Evolutionary conservation across 1,284 basidiomycete genomes (phyloP).

Genomic region (Macrocybe sp.): DNA sequence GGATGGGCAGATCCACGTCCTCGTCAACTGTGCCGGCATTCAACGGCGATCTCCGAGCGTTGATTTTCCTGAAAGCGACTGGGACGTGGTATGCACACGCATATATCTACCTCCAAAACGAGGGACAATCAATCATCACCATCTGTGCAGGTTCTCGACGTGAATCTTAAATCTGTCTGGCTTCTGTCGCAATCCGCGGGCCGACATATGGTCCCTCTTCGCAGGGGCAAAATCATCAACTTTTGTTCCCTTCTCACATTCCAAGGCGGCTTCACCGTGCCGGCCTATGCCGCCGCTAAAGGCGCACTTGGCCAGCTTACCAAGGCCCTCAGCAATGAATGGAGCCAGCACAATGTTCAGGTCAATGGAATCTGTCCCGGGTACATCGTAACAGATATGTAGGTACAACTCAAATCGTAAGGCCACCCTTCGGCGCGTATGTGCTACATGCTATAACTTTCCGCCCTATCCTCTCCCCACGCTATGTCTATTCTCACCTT

Average conservation of each 20-base stretch:
- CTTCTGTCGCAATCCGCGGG: slow-evolving; percentile 75
- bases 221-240: slow-evolving; percentile 80
- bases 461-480: too few relatives aligned
- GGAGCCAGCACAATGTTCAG: slow-evolving; percentile 78
- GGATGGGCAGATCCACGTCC: slow-evolving; percentile 72
- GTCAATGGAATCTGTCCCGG: slow-evolving; percentile 91
- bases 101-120: slow-evolving; percentile 3
- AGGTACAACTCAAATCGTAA: slow-evolving; percentile 21
- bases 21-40: slow-evolving; percentile 95
- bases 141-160: slow-evolving; percentile 56
- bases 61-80: slow-evolving; percentile 81
- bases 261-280: slow-evolving; percentile 60
- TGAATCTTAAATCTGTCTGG: slow-evolving; percentile 79
- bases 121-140: slow-evolving; percentile 11
- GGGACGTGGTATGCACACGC: slow-evolving; percentile 72
- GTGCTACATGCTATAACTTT: too few relatives aligned
- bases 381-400: slow-evolving; percentile 91
- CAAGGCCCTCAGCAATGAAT: slow-evolving; percentile 68
- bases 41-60: slow-evolving; percentile 82
- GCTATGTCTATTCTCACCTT: slow-evolving; percentile 2
- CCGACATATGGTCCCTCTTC: slow-evolving; percentile 71
- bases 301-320: slow-evolving; percentile 83
- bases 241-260: slow-evolving; percentile 76
- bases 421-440: too few relatives aligned
- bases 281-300: slow-evolving; percentile 90